These are phyloP conservation scores for Ilex aquifolium DNA, from an alignment of 257 asterid species.

Conservation along the genomic window DNA sequence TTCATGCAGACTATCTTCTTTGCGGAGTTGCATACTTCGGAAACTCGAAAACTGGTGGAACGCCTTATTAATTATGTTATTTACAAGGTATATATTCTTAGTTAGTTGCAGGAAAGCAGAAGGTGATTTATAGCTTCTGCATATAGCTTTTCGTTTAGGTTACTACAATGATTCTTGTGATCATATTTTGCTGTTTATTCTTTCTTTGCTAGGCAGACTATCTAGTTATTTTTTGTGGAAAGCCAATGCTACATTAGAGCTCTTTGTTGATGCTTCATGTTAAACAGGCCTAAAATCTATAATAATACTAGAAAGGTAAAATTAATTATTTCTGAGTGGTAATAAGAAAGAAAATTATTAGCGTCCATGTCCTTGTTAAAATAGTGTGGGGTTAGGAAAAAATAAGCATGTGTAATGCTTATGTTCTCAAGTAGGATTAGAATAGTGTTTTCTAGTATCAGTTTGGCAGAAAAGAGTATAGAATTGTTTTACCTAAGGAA, in stretches of 20 bases:
- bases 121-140: not conserved
- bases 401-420: too few relatives aligned
- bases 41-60: conserved; percentile 73
- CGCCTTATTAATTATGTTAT: conserved; percentile 77
- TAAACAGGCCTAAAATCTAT: too few relatives aligned
- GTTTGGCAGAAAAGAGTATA: too few relatives aligned
- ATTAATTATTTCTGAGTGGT: too few relatives aligned
- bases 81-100: conserved; percentile 54
- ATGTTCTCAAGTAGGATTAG: too few relatives aligned
- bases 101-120: not conserved
- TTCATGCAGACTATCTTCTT: conserved; percentile 74
- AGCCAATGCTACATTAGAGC: not conserved
- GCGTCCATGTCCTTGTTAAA: too few relatives aligned
- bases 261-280: not conserved
- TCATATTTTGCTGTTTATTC: not conserved
- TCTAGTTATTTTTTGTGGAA: not conserved
- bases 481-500: too few relatives aligned
- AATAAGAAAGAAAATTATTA: too few relatives aligned
- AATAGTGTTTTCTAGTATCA: too few relatives aligned
- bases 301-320: too few relatives aligned
- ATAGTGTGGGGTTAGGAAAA: too few relatives aligned
- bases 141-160: not conserved
- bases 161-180: not conserved
- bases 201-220: not conserved
- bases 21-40: conserved; percentile 78